Evolutionary conservation across 1,284 basidiomycete species (phyloP).

Genomic region (Tilletiopsis washingtonensis): DNA sequence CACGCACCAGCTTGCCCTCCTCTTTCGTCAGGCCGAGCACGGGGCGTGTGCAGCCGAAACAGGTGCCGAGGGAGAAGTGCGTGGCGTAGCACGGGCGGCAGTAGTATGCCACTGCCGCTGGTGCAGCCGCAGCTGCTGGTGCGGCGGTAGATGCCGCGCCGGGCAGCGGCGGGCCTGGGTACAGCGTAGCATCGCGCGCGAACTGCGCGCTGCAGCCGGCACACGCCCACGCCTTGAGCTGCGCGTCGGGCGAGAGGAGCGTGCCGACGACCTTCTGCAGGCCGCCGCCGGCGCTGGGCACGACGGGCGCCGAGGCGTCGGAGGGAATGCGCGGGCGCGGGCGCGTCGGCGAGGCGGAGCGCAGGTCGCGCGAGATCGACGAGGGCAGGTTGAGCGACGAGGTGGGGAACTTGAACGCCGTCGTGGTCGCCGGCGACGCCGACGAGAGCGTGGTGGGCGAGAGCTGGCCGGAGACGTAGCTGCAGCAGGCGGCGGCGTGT

Average conservation of each 20-base stretch:
- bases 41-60: slow-evolving; percentile 12
- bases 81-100: slow-evolving; percentile 26
- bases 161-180: slow-evolving; percentile 2
- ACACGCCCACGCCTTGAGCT: slow-evolving; percentile 26
- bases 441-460: too few species aligned
- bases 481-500: too few species aligned
- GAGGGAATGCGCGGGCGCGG: not conserved
- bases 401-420: too few species aligned
- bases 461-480: too few species aligned
- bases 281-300: slow-evolving; percentile 21
- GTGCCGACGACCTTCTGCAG: slow-evolving; percentile 33
- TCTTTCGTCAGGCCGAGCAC: slow-evolving; percentile 35
- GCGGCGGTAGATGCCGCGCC: not conserved
- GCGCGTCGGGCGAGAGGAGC: slow-evolving; percentile 24
- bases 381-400: too few species aligned
- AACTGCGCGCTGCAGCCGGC: slow-evolving; percentile 21
- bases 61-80: slow-evolving; percentile 23
- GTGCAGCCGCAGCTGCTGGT: not conserved
- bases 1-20: slow-evolving; percentile 32
- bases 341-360: slow-evolving; percentile 3
- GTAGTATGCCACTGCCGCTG: slow-evolving; percentile 8
- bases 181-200: slow-evolving; percentile 33
- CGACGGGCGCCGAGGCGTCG: slow-evolving; percentile 12
- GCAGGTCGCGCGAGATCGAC: slow-evolving; percentile 23
- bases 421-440: too few species aligned